Evolutionary conservation across 768 basidiomycete species (phyloP).

Genomic region (Cystofilobasidium capitatum): DNA sequence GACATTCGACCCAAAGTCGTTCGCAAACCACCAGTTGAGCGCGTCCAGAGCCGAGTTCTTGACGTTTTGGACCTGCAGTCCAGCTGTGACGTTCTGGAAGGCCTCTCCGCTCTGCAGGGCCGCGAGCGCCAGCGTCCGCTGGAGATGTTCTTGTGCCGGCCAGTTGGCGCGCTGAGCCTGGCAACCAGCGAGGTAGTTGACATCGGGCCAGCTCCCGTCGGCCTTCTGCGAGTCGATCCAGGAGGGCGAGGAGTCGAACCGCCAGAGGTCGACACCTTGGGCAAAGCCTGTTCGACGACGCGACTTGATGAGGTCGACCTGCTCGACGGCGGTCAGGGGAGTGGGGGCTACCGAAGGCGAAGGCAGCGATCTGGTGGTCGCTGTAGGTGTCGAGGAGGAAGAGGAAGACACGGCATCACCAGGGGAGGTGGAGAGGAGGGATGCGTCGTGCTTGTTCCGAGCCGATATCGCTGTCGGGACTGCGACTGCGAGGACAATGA

Average conservation of each 20-base stretch:
- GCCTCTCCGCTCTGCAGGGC: no score
- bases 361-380: background rate
- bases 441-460: background rate
- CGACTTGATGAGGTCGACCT: background rate
- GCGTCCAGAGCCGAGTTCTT: conserved; percentile 47
- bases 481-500: background rate
- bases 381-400: background rate
- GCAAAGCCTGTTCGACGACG: background rate
- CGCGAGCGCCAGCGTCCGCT: conserved; percentile 32
- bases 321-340: background rate
- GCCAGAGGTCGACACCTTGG: background rate
- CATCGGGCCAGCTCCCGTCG: conserved; percentile 37
- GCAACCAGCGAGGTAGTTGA: conserved; percentile 59
- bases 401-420: background rate
- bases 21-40: conserved; percentile 56
- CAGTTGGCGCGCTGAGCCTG: conserved; percentile 56
- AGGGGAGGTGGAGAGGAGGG: background rate
- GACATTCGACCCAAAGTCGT: conserved; percentile 48
- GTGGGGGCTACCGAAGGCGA: background rate
- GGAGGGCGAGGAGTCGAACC: background rate
- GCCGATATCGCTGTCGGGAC: background rate
- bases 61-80: no score
- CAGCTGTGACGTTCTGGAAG: no score
- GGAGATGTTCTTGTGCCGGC: conserved; percentile 56
- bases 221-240: conserved; percentile 22